Percentiles rank a stretch among this genome's conserved stretches.
Evolutionary conservation across 345 rosid species (phyloP).

Genomic region (Stellera chamaejasme): DNA sequence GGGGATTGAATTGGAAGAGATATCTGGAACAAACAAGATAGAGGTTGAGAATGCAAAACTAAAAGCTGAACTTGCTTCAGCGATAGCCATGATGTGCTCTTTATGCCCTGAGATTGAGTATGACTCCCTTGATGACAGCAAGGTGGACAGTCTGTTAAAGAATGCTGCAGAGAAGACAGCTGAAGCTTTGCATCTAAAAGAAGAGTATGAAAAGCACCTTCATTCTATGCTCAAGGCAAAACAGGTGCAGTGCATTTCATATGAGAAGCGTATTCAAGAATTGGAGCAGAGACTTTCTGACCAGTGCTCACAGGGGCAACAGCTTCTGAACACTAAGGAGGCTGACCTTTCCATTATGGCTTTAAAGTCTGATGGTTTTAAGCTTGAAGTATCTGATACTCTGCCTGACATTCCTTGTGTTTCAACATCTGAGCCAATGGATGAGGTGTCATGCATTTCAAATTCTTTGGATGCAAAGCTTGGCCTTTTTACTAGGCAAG

Average conservation of each 20-base stretch:
- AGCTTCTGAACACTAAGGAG: constrained; percentile 35
- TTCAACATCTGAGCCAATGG: constrained; percentile 81
- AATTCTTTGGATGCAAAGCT: constrained; percentile 43
- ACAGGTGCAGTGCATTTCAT: constrained; percentile 67
- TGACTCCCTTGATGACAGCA: constrained; percentile 57
- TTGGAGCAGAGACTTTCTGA: constrained; percentile 77
- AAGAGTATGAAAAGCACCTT: constrained; percentile 68
- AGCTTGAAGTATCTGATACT: constrained; percentile 35
- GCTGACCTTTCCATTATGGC: constrained; percentile 30
- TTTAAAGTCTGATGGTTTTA: constrained; percentile 30
- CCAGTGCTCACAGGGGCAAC: constrained; percentile 55
- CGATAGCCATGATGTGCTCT: constrained; percentile 68
- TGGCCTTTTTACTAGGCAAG: constrained; percentile 49
- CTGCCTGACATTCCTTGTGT: constrained; percentile 35
- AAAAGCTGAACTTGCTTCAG: constrained; percentile 98
- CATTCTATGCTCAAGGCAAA: constrained; percentile 67
- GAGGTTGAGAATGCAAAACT: constrained; percentile 98
- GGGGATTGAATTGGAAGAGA: constrained; percentile 60
- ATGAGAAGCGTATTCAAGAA: constrained; percentile 93
- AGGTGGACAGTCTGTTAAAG: constrained; percentile 48
- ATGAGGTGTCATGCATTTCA: constrained; percentile 88
- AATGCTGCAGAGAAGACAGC: constrained; percentile 69
- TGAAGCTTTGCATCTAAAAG: constrained; percentile 83
- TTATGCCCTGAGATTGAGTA: constrained; percentile 55
- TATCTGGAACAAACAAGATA: constrained; percentile 89